Conservation (phyloP, 164 flowering plant genomes). For the Umbilicus rupestris region DNA sequence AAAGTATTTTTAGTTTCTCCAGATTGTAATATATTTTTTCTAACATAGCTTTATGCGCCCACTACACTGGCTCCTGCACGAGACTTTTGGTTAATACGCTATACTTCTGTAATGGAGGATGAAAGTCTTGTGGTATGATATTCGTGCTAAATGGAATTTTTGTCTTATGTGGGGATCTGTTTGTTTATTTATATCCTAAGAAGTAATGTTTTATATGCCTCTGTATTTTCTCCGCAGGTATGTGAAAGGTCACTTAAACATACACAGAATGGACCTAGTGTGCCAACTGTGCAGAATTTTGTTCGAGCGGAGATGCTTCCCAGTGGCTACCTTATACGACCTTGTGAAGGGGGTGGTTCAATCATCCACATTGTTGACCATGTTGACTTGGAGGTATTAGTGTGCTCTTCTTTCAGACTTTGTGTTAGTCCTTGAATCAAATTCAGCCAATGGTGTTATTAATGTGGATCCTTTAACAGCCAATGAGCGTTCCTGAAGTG, state of each 20-base stretch:
- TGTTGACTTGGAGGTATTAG: slow-evolving; percentile 77
- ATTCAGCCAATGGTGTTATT: background rate
- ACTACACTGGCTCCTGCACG: slow-evolving; percentile 96
- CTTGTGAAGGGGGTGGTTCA: slow-evolving; percentile 99
- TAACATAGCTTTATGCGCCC: slow-evolving; percentile 84
- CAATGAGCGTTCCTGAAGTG: slow-evolving; percentile 95
- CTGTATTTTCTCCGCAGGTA: slow-evolving; percentile 35
- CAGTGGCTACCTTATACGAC: slow-evolving; percentile 86
- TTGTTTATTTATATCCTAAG: background rate
- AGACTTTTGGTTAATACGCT: slow-evolving; percentile 91
- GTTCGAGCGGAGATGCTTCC: slow-evolving; percentile 94
- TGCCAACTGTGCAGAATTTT: slow-evolving; percentile 84
- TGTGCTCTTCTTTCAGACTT: background rate
- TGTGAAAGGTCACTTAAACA: slow-evolving; percentile 89
- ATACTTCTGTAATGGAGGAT: slow-evolving; percentile 84
- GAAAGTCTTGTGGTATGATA: slow-evolving; percentile 93
- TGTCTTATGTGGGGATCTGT: background rate
- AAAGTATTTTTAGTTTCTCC: background rate
- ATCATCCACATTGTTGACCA: slow-evolving; percentile 95
- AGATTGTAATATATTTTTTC: background rate
- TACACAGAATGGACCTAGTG: slow-evolving; percentile 77
- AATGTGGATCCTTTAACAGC: slow-evolving; percentile 26
- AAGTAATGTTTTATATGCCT: background rate
- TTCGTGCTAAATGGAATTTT: background rate
- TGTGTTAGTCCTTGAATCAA: background rate